phyloP scores from a whole-genome alignment of 306 rosid species.

The Citrullus colocynthis region DNA sequence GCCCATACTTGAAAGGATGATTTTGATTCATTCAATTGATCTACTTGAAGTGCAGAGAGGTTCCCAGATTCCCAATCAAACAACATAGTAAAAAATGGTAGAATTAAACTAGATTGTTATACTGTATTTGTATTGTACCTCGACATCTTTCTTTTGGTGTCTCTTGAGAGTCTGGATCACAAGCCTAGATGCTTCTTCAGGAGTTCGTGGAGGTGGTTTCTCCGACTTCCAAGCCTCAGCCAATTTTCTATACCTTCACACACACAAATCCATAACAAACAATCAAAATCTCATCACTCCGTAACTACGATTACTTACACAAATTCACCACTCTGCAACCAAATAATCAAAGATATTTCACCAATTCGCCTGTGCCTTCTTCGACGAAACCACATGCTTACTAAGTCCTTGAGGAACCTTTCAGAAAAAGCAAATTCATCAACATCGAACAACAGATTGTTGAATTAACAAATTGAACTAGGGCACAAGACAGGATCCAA shows the following conservation, averaged over 20 bases:
- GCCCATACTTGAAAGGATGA: neutral
- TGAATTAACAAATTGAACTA: neutral
- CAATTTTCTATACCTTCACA: constrained; percentile 76
- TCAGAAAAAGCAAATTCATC: neutral
- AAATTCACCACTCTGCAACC: neutral
- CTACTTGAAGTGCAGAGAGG: neutral
- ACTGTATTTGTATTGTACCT: constrained; percentile 28
- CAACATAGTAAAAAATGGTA: neutral
- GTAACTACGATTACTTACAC: neutral
- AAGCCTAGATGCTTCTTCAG: constrained; percentile 73
- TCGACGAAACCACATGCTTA: constrained; percentile 70
- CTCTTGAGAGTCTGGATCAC: constrained; percentile 52
- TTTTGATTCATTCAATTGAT: neutral
- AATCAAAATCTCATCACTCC: neutral
- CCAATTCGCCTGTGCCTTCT: constrained; percentile 92
- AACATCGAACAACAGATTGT: neutral
- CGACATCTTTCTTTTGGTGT: constrained; percentile 67
- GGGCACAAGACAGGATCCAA: neutral
- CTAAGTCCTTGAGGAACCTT: constrained; percentile 79
- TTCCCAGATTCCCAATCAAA: neutral
- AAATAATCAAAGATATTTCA: neutral
- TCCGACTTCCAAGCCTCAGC: constrained; percentile 58
- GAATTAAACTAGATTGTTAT: no score
- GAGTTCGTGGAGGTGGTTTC: constrained; percentile 62
- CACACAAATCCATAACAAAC: neutral